Evolutionary conservation across 805 yeast genomes (phyloP), one percentile per base, ranked within the genome.

Genomic region (Gaillardinia entomophila): DNA sequence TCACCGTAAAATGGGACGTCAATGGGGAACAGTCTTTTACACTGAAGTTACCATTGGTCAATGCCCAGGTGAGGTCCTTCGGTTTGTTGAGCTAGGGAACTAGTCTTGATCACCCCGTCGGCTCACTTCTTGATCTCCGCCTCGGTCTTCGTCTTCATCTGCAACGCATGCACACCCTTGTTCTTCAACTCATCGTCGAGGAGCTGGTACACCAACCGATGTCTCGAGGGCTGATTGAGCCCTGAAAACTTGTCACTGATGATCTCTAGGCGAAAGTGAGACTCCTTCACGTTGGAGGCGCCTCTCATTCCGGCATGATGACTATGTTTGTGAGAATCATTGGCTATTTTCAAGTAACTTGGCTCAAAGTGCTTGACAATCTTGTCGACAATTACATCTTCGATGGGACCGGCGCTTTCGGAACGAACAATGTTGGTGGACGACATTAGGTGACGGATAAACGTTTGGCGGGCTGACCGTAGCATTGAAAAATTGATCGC

Each of bases 251-350:
- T 66, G 23, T 77, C 77, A 45, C 89, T 79, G 7, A 86, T 83
- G 4, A 89, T 68, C 30, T 76, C 79, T 24, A 90, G 56, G 35
- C 86, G 60, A 57, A 89, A 87, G 55, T 90, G 97, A 0, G 94
- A 81, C 57, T 90, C 97, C 2, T 72, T 68, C 12, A 63, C 67
- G 55, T 87, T 87, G 2, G 69, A 44, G 6, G 89, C 86, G 3
- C 81, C 87, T 33, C 78, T 71, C 63, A 86, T 71, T 2, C 94
- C 88, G 36, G 78, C 80, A 55, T 90, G 97, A 42, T 85, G 89
- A 2, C 88, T 76, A 57, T 90, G 97, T 52, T 83, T 83, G 57
- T 77, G 77, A 5, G 96, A 85, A 57, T 90, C 97, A 53, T 90
- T 90, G 36, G 63, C 65, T 4, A 90, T 69, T 20, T 62, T 69